Base-by-base conservation (phyloP, 768 basidiomycete species). In the Boletales sp. region DNA sequence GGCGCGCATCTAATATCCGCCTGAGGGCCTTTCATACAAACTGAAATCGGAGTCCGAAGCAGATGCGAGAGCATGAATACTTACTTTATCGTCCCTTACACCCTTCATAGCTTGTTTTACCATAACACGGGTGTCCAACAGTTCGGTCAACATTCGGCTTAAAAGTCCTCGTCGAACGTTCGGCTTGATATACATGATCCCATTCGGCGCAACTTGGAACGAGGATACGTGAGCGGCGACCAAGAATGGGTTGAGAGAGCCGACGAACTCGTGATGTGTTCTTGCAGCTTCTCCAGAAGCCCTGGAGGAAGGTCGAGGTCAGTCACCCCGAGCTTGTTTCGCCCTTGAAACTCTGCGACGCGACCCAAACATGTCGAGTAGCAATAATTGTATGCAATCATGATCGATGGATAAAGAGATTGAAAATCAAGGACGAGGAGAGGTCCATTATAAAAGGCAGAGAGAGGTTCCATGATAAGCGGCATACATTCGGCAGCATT, bases 301-400 rank as follows among this genome's bases (percentile, higher is more conserved):
- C 88, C 90, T 2, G 79, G 72, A 2, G 85, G 81, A 12, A 85
- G 73, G 35, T 86, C 74, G 15, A 90, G 74, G 53, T 92, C 80
- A 37, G 81, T 72, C 40, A 94, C 88, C 3, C 97, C 97, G 46
- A 98, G 80, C 67, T 95, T 95, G 65, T 87, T 84, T 24, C 79
- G 78, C 9, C 87, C 94, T 64, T 92, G 85, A 69, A 94, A 95
- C n/a, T 84, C 76, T n/a, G 76, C 74, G 35, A 91, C 75, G 12
- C 94, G 82, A 10, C 97, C 97, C 29, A 99, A 76, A 66, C 94
- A 98, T 2, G 97, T 99, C 24, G 94, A 97, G 65, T 93, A 94
- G 62, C 90, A 93, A 66, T 93, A 93, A 66, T 98, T 98, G 71
- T 99, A 94, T 7, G 94, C 95, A 58, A 98, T 95, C 95, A 98